phyloP scores from a whole-genome alignment of 257 asterid genomes.

The Handroanthus guayacan region DNA sequence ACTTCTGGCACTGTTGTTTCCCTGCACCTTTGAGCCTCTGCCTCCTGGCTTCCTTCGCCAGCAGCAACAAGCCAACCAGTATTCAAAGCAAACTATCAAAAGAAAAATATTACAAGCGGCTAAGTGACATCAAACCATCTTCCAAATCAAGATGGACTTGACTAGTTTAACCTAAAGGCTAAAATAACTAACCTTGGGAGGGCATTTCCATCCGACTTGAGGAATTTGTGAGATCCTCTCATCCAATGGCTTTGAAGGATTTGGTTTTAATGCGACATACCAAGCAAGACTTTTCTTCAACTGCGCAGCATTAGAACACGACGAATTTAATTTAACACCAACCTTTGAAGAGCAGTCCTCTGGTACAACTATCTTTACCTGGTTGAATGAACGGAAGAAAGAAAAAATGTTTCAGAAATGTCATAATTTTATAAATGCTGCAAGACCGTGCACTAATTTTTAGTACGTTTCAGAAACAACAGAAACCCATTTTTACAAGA shows the following conservation, averaged over 20 bases:
- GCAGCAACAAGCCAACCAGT: conserved; percentile 48
- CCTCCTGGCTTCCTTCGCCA: conserved; percentile 64
- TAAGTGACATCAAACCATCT: neutral
- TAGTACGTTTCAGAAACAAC: neutral
- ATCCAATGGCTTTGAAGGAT: conserved; percentile 28
- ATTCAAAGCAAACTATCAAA: conserved; percentile 45
- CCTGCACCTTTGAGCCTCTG: conserved; percentile 38
- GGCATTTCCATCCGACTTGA: conserved; percentile 49
- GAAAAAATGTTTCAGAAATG: neutral
- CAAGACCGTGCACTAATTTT: neutral
- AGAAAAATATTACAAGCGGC: neutral
- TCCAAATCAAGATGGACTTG: neutral
- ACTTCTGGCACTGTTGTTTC: conserved; percentile 39
- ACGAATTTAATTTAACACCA: conserved; percentile 20
- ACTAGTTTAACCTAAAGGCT: conserved; percentile 12
- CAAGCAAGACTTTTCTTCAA: conserved; percentile 28
- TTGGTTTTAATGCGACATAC: conserved; percentile 33
- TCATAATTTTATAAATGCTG: neutral
- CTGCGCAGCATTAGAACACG: neutral
- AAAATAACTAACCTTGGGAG: conserved; percentile 45
- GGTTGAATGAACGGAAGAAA: conserved; percentile 9
- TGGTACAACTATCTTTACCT: conserved; percentile 27
- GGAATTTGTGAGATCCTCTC: conserved; percentile 28
- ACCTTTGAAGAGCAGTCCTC: conserved; percentile 27
- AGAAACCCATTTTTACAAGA: conserved; percentile 11